Conservation (phyloP, 2,329 filamentous ascomycete species). For the Colletotrichum noveboracense region DNA sequence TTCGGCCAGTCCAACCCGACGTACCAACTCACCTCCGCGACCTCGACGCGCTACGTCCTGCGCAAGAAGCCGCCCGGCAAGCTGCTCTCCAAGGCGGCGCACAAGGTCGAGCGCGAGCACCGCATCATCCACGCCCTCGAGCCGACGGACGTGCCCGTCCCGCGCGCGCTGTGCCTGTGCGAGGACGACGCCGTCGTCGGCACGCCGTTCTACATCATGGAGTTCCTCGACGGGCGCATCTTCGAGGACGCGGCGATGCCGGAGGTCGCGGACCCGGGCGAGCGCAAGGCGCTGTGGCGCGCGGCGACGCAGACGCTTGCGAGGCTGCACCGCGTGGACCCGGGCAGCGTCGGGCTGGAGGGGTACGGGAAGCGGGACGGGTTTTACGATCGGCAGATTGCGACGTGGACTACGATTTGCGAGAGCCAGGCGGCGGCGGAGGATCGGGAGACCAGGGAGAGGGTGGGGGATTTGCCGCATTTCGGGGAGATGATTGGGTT, state of each 20-base stretch:
- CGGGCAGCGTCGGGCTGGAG: slow-evolving; percentile 69
- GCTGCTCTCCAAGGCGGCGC: slow-evolving; percentile 90
- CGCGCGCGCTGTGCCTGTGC: slow-evolving; percentile 83
- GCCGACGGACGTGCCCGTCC: slow-evolving; percentile 82
- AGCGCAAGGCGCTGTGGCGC: slow-evolving; percentile 83
- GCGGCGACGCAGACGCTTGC: slow-evolving; percentile 84
- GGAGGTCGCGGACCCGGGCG: slow-evolving; percentile 64
- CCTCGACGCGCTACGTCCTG: slow-evolving; percentile 79
- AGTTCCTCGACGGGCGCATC: slow-evolving; percentile 91
- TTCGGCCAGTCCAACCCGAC: slow-evolving; percentile 98
- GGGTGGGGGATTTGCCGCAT: slow-evolving; percentile 84
- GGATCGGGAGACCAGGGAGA: slow-evolving; percentile 77
- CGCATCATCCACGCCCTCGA: slow-evolving; percentile 85
- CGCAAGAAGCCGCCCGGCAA: slow-evolving; percentile 98
- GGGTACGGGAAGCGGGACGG: slow-evolving; percentile 74
- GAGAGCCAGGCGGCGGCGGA: slow-evolving; percentile 75
- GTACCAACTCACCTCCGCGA: slow-evolving; percentile 82
- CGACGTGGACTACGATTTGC: slow-evolving; percentile 81
- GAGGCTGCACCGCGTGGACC: slow-evolving; percentile 79
- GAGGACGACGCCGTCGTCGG: slow-evolving; percentile 82
- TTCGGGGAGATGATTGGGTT: slow-evolving; percentile 81
- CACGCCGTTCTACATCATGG: slow-evolving; percentile 97
- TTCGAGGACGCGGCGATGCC: slow-evolving; percentile 89
- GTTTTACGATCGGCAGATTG: slow-evolving; percentile 87
- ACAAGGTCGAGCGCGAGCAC: slow-evolving; percentile 96